Evolutionary conservation across 2,329 filamentous ascomycete species (phyloP), one percentile per base, ranked within the genome.

Genomic region (Alternaria alternata): DNA sequence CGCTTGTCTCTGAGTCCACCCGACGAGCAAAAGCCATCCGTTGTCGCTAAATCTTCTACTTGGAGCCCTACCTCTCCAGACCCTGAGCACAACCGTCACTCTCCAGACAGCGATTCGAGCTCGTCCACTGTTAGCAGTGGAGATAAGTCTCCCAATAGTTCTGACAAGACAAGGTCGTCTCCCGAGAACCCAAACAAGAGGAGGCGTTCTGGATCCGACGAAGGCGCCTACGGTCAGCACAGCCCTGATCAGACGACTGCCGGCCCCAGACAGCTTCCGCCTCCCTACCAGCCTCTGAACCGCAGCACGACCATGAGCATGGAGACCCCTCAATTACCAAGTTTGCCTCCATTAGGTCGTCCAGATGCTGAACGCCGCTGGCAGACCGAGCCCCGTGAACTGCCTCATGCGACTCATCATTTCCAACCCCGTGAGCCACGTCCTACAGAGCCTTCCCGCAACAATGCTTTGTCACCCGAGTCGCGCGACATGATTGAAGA

Each of bases 151-250:
- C 67, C 70, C 11, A 59, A 64, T 11, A 76, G 70, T 44, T 69
- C 74, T 78, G 87, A 88, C 71, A 85, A 85, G 66, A 77, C 84
- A 58, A 94, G 93, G 77, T 49, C 46, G 22, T 49, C 46, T 12
- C 67, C 70, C 7, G 61, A 65, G 14, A 75, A 71, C 54, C 68
- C 74, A 78, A 87, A 88, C 70, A 85, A 85, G 66, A 78, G 84
- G 59, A 94, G 93, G 78, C 86, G 91, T 61, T 92, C 91, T 7
- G 80, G 83, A 46, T 91, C 90, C 6, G 76, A 82, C 66, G 67
- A 72, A 62, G 65, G 76, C 72, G 54, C 68, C 74, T 64, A 73
- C 67, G 73, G 73, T n/a, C 79, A 78, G 58, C 75, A 78, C 59
- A 78, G 67, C 51, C 73, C 79, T 55, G 77, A 69, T 34, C 56